phyloP scores from a whole-genome alignment of 163 green algal genomes.

The Chlamydomonas reinhardtii region DNA sequence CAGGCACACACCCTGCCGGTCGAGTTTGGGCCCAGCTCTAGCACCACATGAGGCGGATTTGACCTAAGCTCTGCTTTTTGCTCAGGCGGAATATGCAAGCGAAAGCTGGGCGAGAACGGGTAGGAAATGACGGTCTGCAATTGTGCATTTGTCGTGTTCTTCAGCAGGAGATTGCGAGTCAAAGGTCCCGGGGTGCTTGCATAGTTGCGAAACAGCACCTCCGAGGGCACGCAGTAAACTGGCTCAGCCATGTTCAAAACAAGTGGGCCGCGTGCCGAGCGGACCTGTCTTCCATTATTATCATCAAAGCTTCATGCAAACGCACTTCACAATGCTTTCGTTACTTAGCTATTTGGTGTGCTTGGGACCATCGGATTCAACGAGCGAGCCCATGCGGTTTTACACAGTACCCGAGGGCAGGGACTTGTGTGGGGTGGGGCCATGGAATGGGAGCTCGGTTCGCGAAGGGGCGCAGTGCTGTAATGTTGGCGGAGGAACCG shows the following conservation, averaged over 20 bases:
- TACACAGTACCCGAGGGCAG: too few relatives aligned
- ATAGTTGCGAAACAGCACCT: constrained; percentile 31
- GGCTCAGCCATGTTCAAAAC: constrained; percentile 15
- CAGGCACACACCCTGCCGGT: constrained; percentile 28
- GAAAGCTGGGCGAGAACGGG: constrained; percentile 38
- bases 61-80: constrained; percentile 6
- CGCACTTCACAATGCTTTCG: too few relatives aligned
- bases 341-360: too few relatives aligned
- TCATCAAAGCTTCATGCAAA: too few relatives aligned
- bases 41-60: constrained; percentile 16
- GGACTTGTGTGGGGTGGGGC: too few relatives aligned
- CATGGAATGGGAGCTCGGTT: too few relatives aligned
- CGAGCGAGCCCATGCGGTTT: too few relatives aligned
- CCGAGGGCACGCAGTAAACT: constrained; percentile 13
- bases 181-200: background rate
- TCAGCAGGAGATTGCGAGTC: constrained; percentile 37
- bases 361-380: too few relatives aligned
- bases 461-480: too few relatives aligned
- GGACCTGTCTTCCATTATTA: too few relatives aligned
- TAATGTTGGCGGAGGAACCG: too few relatives aligned
- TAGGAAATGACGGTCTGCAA: constrained; percentile 17
- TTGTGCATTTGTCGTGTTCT: constrained; percentile 7
- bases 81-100: constrained; percentile 3
- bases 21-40: constrained; percentile 24
- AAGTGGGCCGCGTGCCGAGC: too few relatives aligned